Conservation (phyloP, 805 yeast species). For the Pichia deserticola region DNA sequence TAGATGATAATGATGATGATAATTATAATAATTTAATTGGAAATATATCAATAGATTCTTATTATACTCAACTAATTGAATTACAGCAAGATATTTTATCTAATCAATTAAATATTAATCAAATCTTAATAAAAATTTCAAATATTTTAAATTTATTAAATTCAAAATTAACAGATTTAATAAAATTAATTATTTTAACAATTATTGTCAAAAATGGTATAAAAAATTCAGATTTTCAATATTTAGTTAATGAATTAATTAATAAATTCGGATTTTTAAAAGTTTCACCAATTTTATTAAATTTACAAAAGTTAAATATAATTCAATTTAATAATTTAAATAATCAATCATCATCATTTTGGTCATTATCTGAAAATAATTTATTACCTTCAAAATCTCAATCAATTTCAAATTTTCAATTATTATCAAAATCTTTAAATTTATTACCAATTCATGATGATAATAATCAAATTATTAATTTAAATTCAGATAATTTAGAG, state of each 20-base stretch:
- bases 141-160: constrained; percentile 41
- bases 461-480: constrained; percentile 17
- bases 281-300: constrained; percentile 39
- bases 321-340: constrained; percentile 22
- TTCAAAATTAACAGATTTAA: constrained; percentile 34
- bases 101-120: constrained; percentile 34
- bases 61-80: constrained; percentile 42
- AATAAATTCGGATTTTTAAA: constrained; percentile 56
- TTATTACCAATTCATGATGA: constrained; percentile 33
- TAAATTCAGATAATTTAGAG: constrained; percentile 16
- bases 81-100: constrained; percentile 67
- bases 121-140: constrained; percentile 25
- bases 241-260: constrained; percentile 46
- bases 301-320: constrained; percentile 42
- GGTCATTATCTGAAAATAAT: constrained; percentile 9
- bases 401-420: constrained; percentile 28
- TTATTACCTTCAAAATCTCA: constrained; percentile 13
- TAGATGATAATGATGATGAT: constrained; percentile 2
- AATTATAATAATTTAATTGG: background rate
- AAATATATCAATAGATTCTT: constrained; percentile 7
- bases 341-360: constrained; percentile 11
- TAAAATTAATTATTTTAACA: constrained; percentile 50
- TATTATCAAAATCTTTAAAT: constrained; percentile 35
- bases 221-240: constrained; percentile 51
- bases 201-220: constrained; percentile 64